phyloP scores from a whole-genome alignment of 2,329 filamentous ascomycete genomes.

The Calonectria fujianensis region DNA sequence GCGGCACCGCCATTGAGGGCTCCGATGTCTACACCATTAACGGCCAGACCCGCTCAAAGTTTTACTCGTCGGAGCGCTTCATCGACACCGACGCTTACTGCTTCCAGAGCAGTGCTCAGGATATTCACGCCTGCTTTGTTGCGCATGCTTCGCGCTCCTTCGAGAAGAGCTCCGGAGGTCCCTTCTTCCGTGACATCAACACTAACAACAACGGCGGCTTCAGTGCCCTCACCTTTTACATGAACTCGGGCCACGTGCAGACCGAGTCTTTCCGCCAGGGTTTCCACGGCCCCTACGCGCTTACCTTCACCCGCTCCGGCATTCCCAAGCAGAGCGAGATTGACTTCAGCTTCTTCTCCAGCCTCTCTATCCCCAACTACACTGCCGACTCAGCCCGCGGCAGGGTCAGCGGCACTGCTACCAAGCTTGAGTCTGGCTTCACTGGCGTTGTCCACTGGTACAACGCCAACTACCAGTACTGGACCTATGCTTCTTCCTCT shows the following conservation, averaged over 20 bases:
- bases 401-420: slow-evolving; percentile 76
- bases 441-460: slow-evolving; percentile 79
- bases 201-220: slow-evolving; percentile 76
- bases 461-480: slow-evolving; percentile 79
- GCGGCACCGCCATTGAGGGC: slow-evolving; percentile 73
- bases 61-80: slow-evolving; percentile 81
- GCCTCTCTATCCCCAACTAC: slow-evolving; percentile 75
- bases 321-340: slow-evolving; percentile 68
- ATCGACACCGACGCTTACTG: slow-evolving; percentile 81
- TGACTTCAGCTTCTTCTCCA: slow-evolving; percentile 76
- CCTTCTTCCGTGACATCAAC: slow-evolving; percentile 80
- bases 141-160: slow-evolving; percentile 66
- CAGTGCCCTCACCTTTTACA: slow-evolving; percentile 79
- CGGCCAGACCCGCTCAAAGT: slow-evolving; percentile 80
- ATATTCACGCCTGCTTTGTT: slow-evolving; percentile 77
- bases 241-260: slow-evolving; percentile 79
- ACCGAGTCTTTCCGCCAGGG: slow-evolving; percentile 78
- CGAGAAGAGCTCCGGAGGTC: slow-evolving; percentile 79
- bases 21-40: slow-evolving; percentile 75
- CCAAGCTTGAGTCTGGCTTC: slow-evolving; percentile 71
- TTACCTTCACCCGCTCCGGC: slow-evolving; percentile 76
- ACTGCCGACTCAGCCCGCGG: slow-evolving; percentile 74
- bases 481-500: slow-evolving; percentile 71
- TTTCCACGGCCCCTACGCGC: slow-evolving; percentile 79
- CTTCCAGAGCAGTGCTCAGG: slow-evolving; percentile 68